Conservation (phyloP, 1,284 basidiomycete species). For the Ganoderma multipileum region DNA sequence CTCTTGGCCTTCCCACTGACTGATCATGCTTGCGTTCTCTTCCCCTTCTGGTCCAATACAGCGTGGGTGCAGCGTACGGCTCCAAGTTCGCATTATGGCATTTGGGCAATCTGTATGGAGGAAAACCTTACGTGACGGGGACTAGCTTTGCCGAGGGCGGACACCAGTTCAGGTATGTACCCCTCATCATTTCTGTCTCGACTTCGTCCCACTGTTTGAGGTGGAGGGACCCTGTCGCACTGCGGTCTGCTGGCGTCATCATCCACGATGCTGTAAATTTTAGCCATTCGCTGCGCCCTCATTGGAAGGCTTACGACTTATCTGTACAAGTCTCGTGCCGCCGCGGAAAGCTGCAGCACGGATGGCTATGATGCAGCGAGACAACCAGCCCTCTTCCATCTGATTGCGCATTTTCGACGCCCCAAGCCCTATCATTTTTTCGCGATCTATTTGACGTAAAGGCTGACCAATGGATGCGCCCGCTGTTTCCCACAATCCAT, state of each 20-base stretch:
- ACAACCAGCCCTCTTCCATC: neutral
- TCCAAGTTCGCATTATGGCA: slow-evolving; percentile 78
- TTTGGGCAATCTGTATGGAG: slow-evolving; percentile 69
- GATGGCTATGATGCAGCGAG: neutral
- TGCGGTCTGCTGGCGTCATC: neutral
- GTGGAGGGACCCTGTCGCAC: neutral
- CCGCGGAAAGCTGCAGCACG: neutral
- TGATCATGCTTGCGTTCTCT: slow-evolving; percentile 14
- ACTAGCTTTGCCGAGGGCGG: slow-evolving; percentile 70
- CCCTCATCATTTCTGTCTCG: slow-evolving; percentile 17
- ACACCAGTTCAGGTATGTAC: slow-evolving; percentile 66
- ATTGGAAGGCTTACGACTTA: neutral
- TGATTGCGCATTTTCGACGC: neutral
- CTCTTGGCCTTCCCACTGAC: slow-evolving; percentile 21
- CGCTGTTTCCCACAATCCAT: neutral
- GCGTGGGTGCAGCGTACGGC: slow-evolving; percentile 77
- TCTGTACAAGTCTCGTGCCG: neutral
- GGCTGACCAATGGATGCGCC: neutral
- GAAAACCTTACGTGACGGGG: slow-evolving; percentile 68
- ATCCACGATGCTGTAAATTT: neutral
- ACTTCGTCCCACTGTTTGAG: neutral
- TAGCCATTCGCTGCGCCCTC: neutral
- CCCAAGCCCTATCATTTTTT: neutral
- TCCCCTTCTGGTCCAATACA: slow-evolving; percentile 38
- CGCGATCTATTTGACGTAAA: neutral